A percentile compares a stretch with the other conserved stretches of the same genome.
Evolutionary conservation across 192 early-diverging fungal species (phyloP).

Genomic region (Backusella psychrophila): DNA sequence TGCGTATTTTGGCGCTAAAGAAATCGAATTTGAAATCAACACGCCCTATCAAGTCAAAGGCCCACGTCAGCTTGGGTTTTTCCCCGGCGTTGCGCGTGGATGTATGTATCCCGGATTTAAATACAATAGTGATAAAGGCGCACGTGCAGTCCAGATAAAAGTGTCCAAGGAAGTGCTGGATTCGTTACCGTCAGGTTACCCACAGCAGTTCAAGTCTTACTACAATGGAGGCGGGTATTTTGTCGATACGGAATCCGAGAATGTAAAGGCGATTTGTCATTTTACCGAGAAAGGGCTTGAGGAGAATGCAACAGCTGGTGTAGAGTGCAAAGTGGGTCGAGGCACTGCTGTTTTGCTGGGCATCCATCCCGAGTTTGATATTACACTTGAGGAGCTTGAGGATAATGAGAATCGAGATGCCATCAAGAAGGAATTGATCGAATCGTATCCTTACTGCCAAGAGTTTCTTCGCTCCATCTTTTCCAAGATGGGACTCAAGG

Average conservation of each 20-base stretch:
- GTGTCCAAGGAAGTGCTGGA: slow-evolving; percentile 29
- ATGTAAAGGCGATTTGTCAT: slow-evolving; percentile 40
- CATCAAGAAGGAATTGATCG: slow-evolving; percentile 45
- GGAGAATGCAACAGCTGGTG: slow-evolving; percentile 54
- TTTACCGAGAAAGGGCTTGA: slow-evolving; percentile 35
- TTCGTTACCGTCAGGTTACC: neutral
- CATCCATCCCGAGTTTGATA: slow-evolving; percentile 82
- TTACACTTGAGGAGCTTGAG: slow-evolving; percentile 47
- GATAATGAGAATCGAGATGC: slow-evolving; percentile 51
- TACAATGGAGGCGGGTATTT: slow-evolving; percentile 79
- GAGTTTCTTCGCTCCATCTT: slow-evolving; percentile 59
- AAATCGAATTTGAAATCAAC: slow-evolving; percentile 78
- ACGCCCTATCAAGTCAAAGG: slow-evolving; percentile 59
- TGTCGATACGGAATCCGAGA: slow-evolving; percentile 35
- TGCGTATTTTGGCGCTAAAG: slow-evolving; percentile 70
- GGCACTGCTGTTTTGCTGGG: slow-evolving; percentile 75
- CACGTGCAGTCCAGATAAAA: slow-evolving; percentile 55
- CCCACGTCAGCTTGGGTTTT: slow-evolving; percentile 71
- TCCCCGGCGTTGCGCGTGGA: slow-evolving; percentile 64
- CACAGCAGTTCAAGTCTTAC: slow-evolving; percentile 41
- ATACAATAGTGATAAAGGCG: slow-evolving; percentile 79
- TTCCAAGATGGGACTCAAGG: slow-evolving; percentile 61
- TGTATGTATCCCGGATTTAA: slow-evolving; percentile 79
- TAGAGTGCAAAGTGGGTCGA: slow-evolving; percentile 65
- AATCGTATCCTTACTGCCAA: slow-evolving; percentile 48